Percentiles rank a stretch among this genome's conserved stretches.
These are phyloP conservation scores for Lathyrus oleraceus DNA, from an alignment of 306 rosid species.

Conservation along the genomic window DNA sequence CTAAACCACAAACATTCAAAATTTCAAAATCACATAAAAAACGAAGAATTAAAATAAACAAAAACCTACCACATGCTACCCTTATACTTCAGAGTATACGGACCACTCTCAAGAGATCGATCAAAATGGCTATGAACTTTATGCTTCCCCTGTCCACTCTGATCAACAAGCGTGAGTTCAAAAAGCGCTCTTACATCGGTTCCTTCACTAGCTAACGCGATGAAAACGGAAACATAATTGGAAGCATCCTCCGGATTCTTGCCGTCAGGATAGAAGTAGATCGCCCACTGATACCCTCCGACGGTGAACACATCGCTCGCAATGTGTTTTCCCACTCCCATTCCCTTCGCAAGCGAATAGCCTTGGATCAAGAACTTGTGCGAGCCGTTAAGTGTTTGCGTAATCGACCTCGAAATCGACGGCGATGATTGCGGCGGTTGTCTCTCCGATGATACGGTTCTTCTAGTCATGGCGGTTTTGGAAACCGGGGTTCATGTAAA, in stretches of 20 bases:
- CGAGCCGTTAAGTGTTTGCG: conserved; percentile 79
- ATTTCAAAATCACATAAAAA: neutral
- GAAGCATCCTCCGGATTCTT: conserved; percentile 86
- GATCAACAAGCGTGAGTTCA: conserved; percentile 83
- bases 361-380: conserved; percentile 85
- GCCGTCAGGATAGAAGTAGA: conserved; percentile 86
- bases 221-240: conserved; percentile 77
- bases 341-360: conserved; percentile 75
- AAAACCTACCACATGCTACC: conserved; percentile 89
- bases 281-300: conserved; percentile 86
- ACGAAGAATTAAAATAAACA: neutral
- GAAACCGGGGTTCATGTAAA: conserved; percentile 6
- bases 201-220: conserved; percentile 82
- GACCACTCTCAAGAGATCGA: conserved; percentile 84
- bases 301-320: conserved; percentile 74
- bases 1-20: neutral
- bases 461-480: conserved; percentile 36
- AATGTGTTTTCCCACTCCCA: conserved; percentile 86
- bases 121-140: conserved; percentile 85
- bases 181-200: conserved; percentile 81
- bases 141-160: conserved; percentile 71
- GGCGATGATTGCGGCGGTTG: neutral
- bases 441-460: neutral
- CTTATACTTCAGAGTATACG: conserved; percentile 76
- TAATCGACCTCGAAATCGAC: conserved; percentile 70